These are phyloP conservation scores for Ramalina intermedia DNA, from an alignment of 495 filamentous ascomycete species.

Conservation along the genomic window DNA sequence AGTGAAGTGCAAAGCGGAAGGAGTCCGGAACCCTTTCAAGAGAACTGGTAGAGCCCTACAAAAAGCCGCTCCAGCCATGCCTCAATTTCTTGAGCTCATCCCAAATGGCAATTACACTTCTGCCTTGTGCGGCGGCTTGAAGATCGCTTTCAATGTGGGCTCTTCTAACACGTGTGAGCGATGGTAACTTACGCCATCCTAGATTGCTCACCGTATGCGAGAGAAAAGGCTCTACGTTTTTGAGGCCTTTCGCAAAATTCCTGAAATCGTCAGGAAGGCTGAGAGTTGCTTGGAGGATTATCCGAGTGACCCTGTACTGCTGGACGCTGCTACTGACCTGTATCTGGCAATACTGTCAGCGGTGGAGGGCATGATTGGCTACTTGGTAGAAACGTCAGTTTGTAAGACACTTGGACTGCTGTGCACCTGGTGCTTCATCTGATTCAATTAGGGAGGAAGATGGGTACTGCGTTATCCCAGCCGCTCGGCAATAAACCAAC, in stretches of 20 bases:
- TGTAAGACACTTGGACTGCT: too few relatives aligned
- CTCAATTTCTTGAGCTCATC: not conserved
- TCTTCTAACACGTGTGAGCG: too few relatives aligned
- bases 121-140: not conserved
- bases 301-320: not conserved
- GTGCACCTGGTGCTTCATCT: too few relatives aligned
- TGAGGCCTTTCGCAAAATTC: not conserved
- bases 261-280: not conserved
- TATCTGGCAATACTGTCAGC: not conserved
- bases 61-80: too few relatives aligned
- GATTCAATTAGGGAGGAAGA: too few relatives aligned
- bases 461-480: too few relatives aligned
- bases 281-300: conserved; percentile 1
- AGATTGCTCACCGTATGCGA: conserved; percentile 1
- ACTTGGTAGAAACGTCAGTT: not conserved
- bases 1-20: too few relatives aligned
- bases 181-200: not conserved
- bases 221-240: not conserved
- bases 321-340: not conserved
- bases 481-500: too few relatives aligned
- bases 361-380: not conserved
- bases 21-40: too few relatives aligned
- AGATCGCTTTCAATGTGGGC: not conserved
- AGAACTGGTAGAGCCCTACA: too few relatives aligned
- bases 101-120: conserved; percentile 2